These are phyloP conservation scores for Pholiota adiposa DNA, from an alignment of 1,284 basidiomycete genomes.

Conservation along the genomic window DNA sequence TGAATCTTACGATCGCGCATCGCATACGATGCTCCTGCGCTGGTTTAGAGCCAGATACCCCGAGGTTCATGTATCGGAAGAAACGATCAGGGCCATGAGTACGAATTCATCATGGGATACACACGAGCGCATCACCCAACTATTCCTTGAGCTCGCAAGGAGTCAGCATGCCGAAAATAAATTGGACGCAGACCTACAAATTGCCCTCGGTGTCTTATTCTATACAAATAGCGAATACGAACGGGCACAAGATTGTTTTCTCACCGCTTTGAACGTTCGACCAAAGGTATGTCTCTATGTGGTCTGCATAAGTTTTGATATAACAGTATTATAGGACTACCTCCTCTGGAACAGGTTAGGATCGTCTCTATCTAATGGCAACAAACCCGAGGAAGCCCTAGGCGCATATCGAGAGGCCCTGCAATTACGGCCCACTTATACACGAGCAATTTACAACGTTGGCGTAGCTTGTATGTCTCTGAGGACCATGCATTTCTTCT, in stretches of 20 bases:
- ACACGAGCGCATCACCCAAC: slow-evolving; percentile 81
- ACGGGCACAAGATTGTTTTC: slow-evolving; percentile 90
- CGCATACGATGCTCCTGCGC: slow-evolving; percentile 86
- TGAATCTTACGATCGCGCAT: slow-evolving; percentile 89
- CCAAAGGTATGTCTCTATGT: slow-evolving; percentile 53
- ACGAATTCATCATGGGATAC: slow-evolving; percentile 83
- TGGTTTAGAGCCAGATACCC: slow-evolving; percentile 88
- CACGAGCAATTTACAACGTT: slow-evolving; percentile 96
- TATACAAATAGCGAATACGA: slow-evolving; percentile 85
- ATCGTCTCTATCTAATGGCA: slow-evolving; percentile 94
- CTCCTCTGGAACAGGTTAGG: slow-evolving; percentile 96
- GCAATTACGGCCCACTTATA: slow-evolving; percentile 94
- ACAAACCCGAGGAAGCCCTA: slow-evolving; percentile 93
- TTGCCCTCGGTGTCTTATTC: slow-evolving; percentile 92
- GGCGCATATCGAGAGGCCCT: slow-evolving; percentile 94
- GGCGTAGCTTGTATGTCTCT: slow-evolving; percentile 85
- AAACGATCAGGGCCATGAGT: slow-evolving; percentile 57
- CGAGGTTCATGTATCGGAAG: slow-evolving; percentile 57
- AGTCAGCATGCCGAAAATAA: slow-evolving; percentile 70
- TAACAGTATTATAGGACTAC: slow-evolving; percentile 68
- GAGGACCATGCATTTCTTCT: not conserved
- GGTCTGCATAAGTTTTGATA: not conserved
- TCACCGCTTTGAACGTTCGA: slow-evolving; percentile 77
- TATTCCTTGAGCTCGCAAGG: slow-evolving; percentile 87
- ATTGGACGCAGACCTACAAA: slow-evolving; percentile 93